A percentile compares a stretch with the other conserved stretches of the same genome.
These are phyloP conservation scores for Fusarium nygamai DNA, from an alignment of 2,329 filamentous ascomycete species.

Conservation along the genomic window DNA sequence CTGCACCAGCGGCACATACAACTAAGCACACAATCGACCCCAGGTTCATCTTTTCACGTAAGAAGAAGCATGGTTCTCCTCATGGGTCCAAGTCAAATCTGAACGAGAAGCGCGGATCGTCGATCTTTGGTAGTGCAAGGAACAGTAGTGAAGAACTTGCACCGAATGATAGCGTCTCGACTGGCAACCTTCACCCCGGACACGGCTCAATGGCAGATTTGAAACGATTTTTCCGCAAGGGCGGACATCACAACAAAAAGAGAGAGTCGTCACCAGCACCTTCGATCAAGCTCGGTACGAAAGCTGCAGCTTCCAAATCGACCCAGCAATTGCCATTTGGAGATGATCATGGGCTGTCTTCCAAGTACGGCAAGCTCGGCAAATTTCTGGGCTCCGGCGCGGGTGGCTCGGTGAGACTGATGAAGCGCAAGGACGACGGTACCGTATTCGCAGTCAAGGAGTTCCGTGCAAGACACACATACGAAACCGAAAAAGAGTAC, in stretches of 20 bases:
- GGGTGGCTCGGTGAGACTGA: slow-evolving; percentile 90
- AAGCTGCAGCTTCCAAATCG: slow-evolving; percentile 58
- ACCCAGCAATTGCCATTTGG: slow-evolving; percentile 83
- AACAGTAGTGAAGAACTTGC: slow-evolving; percentile 50
- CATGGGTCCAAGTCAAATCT: slow-evolving; percentile 62
- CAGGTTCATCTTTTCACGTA: slow-evolving; percentile 83
- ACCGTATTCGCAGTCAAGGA: slow-evolving; percentile 98
- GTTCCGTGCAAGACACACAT: slow-evolving; percentile 89
- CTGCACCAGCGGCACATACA: slow-evolving; percentile 72
- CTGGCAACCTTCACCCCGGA: slow-evolving; percentile 39
- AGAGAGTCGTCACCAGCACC: slow-evolving; percentile 70
- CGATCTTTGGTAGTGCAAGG: slow-evolving; percentile 48
- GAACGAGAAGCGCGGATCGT: slow-evolving; percentile 65
- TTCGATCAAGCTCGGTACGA: slow-evolving; percentile 60
- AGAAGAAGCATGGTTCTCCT: slow-evolving; percentile 73
- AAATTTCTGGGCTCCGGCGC: slow-evolving; percentile 94
- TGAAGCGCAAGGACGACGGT: slow-evolving; percentile 92
- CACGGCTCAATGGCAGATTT: slow-evolving; percentile 92
- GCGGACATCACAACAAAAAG: slow-evolving; percentile 75
- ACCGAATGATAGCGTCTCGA: slow-evolving; percentile 40
- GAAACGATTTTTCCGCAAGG: slow-evolving; percentile 94
- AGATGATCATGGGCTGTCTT: slow-evolving; percentile 89
- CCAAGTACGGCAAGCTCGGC: slow-evolving; percentile 95
- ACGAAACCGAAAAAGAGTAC: slow-evolving; percentile 95
- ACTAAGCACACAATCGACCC: slow-evolving; percentile 74